Evolutionary conservation across 139 green algal genomes (phyloP).

Genomic region (Asterochloris erici): DNA sequence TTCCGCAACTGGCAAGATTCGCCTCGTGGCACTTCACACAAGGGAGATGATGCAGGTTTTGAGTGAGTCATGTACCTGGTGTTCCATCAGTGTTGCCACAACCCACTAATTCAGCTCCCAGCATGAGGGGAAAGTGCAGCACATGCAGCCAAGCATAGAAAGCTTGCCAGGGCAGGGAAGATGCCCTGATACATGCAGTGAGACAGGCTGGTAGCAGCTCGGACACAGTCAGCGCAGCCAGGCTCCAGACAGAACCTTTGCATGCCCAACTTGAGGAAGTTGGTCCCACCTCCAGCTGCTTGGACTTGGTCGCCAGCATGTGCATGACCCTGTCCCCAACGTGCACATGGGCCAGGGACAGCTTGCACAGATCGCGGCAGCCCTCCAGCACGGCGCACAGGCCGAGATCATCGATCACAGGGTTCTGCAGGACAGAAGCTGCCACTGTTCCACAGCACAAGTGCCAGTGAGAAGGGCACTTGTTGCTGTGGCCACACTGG

Average conservation of each 20-base stretch:
- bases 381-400: constrained; percentile 14
- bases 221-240: neutral
- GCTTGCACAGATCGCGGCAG: constrained; percentile 17
- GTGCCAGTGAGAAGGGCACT: neutral
- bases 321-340: constrained; percentile 1
- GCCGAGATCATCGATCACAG: constrained; percentile 21
- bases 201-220: neutral
- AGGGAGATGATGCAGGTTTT: neutral
- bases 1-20: too few species aligned
- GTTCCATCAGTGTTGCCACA: too few species aligned
- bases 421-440: constrained; percentile 1
- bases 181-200: neutral
- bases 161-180: neutral
- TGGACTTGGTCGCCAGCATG: neutral
- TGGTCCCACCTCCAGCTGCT: neutral
- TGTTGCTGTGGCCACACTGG: neutral
- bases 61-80: neutral
- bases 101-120: too few species aligned
- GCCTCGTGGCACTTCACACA: neutral
- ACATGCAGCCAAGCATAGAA: neutral
- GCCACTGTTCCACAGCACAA: neutral
- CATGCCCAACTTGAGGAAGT: neutral
- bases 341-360: constrained; percentile 15
- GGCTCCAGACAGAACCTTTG: neutral
- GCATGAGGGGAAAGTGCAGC: neutral